These are phyloP conservation scores for Rubroshorea leprosula DNA, from an alignment of 345 rosid species.

Conservation along the genomic window DNA sequence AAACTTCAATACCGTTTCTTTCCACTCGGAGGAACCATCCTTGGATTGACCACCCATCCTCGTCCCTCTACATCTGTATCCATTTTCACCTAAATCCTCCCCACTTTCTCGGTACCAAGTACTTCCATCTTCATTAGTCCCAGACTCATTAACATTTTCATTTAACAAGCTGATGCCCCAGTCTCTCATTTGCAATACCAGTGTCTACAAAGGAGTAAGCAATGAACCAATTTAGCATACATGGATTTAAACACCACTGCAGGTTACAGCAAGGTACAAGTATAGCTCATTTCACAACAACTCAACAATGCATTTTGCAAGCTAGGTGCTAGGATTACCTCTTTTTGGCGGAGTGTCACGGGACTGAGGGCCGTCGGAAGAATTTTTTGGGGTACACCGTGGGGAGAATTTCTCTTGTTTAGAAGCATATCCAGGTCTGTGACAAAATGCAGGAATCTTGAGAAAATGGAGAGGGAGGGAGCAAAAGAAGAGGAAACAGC, in stretches of 20 bases:
- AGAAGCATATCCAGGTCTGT: slow-evolving; percentile 57
- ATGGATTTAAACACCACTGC: neutral
- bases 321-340: slow-evolving; percentile 38
- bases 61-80: slow-evolving; percentile 93
- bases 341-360: slow-evolving; percentile 88
- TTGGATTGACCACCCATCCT: slow-evolving; percentile 89
- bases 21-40: slow-evolving; percentile 88
- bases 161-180: slow-evolving; percentile 87
- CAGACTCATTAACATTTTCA: slow-evolving; percentile 78
- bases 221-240: slow-evolving; percentile 13
- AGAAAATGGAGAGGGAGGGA: too few relatives aligned
- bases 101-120: slow-evolving; percentile 90
- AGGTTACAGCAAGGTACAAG: neutral
- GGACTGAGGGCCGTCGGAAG: slow-evolving; percentile 80
- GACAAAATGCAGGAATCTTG: too few relatives aligned
- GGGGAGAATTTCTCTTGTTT: slow-evolving; percentile 79
- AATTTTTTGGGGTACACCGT: slow-evolving; percentile 73
- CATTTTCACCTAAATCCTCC: slow-evolving; percentile 77
- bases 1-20: slow-evolving; percentile 79
- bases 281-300: neutral
- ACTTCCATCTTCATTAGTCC: slow-evolving; percentile 87
- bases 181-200: slow-evolving; percentile 97
- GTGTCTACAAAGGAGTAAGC: slow-evolving; percentile 53
- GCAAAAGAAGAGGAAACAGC: too few relatives aligned
- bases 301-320: neutral